These are phyloP conservation scores for Suillus alpinus DNA, from an alignment of 768 basidiomycete species.

Conservation along the genomic window DNA sequence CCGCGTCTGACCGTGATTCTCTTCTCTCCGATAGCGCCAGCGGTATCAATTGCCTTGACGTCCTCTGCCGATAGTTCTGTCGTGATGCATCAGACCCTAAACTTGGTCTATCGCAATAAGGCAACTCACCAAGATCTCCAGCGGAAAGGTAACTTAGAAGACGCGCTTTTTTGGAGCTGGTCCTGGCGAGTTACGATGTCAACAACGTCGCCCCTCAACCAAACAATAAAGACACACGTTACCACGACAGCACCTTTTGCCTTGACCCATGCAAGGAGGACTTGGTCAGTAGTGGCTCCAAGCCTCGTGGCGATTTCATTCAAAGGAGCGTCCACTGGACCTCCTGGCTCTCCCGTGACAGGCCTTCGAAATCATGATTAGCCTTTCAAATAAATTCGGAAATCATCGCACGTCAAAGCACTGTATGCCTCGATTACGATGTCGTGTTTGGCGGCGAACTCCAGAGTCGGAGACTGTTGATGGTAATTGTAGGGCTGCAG, in stretches of 20 bases:
- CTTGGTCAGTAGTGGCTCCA: slow-evolving; percentile 57
- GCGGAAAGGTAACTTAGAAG: slow-evolving; percentile 67
- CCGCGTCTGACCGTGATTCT: background rate
- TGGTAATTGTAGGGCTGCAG: slow-evolving; percentile 70
- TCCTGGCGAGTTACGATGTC: slow-evolving; percentile 31
- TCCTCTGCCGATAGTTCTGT: slow-evolving; percentile 49
- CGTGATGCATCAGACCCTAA: background rate
- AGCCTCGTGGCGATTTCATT: slow-evolving; percentile 49
- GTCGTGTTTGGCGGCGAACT: slow-evolving; percentile 51
- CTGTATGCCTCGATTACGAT: slow-evolving; percentile 76
- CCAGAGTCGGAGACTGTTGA: slow-evolving; percentile 51
- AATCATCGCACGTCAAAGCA: slow-evolving; percentile 49
- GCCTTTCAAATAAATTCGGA: background rate
- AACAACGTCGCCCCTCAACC: background rate
- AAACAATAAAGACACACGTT: slow-evolving; percentile 40
- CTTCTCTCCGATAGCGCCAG: slow-evolving; percentile 36
- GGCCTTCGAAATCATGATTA: slow-evolving; percentile 39
- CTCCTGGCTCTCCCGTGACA: slow-evolving; percentile 55
- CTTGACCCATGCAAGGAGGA: slow-evolving; percentile 71
- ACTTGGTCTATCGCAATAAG: background rate
- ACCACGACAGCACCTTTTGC: slow-evolving; percentile 64
- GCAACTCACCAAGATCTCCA: slow-evolving; percentile 55
- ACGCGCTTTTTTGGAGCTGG: slow-evolving; percentile 63
- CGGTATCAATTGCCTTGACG: slow-evolving; percentile 49
- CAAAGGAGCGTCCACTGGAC: slow-evolving; percentile 62